A percentile compares a stretch with the other conserved stretches of the same genome.
phyloP scores from a whole-genome alignment of 2,329 filamentous ascomycete species.

The Zymoseptoria tritici region DNA sequence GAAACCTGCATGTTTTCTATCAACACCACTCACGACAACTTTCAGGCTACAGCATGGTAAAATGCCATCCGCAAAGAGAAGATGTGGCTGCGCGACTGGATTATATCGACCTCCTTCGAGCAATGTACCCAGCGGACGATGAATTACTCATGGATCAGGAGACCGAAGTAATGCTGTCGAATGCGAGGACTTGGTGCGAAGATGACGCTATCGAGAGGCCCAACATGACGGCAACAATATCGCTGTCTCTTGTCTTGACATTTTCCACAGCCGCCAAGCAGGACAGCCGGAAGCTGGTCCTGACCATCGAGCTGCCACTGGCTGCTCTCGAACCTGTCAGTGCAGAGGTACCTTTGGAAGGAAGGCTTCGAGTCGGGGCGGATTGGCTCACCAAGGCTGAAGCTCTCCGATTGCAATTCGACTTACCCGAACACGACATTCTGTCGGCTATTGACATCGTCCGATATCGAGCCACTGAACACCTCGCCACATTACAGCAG shows the following conservation, averaged over 20 bases:
- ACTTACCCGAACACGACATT: constrained; percentile 40
- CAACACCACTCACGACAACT: background rate
- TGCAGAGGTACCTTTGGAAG: constrained; percentile 34
- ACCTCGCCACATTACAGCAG: constrained; percentile 15
- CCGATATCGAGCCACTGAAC: constrained; percentile 29
- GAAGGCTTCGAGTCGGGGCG: constrained; percentile 33
- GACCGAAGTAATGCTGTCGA: constrained; percentile 3
- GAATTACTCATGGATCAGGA: constrained; percentile 24
- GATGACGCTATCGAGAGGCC: background rate
- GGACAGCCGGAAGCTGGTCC: constrained; percentile 20
- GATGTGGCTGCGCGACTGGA: constrained; percentile 11
- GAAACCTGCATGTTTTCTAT: background rate
- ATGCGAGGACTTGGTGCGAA: constrained; percentile 13
- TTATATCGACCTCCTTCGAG: constrained; percentile 43
- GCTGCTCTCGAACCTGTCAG: constrained; percentile 4
- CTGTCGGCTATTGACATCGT: constrained; percentile 42
- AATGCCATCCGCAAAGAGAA: background rate
- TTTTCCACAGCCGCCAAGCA: background rate
- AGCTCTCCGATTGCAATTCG: constrained; percentile 31
- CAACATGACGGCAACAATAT: constrained; percentile 2
- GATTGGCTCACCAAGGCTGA: constrained; percentile 48
- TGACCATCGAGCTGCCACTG: constrained; percentile 34
- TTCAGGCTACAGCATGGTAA: background rate
- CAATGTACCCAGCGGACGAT: constrained; percentile 44
- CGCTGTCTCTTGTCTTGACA: background rate